Conservation (phyloP, 768 basidiomycete species). For the Macrolepiota dolichaula region DNA sequence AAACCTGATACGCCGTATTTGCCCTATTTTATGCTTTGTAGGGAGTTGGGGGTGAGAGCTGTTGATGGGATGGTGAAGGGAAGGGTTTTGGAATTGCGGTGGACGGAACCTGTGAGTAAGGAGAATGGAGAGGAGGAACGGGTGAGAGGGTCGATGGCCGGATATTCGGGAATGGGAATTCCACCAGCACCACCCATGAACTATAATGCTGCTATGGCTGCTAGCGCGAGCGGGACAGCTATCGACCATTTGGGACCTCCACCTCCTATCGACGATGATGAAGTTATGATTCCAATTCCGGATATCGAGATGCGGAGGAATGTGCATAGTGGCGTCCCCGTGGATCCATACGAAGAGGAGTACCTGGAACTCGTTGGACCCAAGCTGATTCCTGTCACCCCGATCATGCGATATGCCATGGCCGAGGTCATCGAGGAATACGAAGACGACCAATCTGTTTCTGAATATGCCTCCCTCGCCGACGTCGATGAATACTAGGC, state of each 20-base stretch:
- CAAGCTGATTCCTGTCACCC: constrained; percentile 71
- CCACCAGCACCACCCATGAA: constrained; percentile 6
- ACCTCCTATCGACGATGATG: constrained; percentile 15
- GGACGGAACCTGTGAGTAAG: constrained; percentile 68
- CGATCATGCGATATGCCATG: constrained; percentile 85
- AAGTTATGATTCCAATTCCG: constrained; percentile 19
- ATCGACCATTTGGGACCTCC: constrained; percentile 11
- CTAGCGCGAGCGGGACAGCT: constrained; percentile 9
- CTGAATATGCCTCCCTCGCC: constrained; percentile 77
- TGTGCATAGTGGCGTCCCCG: constrained; percentile 36
- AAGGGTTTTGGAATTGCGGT: constrained; percentile 69
- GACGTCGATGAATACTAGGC: constrained; percentile 71
- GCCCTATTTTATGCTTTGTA: constrained; percentile 78
- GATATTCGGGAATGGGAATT: constrained; percentile 10
- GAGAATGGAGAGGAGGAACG: constrained; percentile 39
- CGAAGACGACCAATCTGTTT: constrained; percentile 69
- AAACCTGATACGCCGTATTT: constrained; percentile 60
- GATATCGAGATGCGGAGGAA: constrained; percentile 25
- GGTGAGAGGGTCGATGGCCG: constrained; percentile 2
- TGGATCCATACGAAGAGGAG: constrained; percentile 41
- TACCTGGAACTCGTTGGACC: constrained; percentile 66
- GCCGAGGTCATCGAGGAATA: constrained; percentile 80
- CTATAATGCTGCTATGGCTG: constrained; percentile 9
- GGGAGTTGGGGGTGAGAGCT: constrained; percentile 78
- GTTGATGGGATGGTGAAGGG: constrained; percentile 86